Evolutionary conservation across 108 stramenopile species (phyloP).

Genomic region (Mayamaea pseudoterrestris): DNA sequence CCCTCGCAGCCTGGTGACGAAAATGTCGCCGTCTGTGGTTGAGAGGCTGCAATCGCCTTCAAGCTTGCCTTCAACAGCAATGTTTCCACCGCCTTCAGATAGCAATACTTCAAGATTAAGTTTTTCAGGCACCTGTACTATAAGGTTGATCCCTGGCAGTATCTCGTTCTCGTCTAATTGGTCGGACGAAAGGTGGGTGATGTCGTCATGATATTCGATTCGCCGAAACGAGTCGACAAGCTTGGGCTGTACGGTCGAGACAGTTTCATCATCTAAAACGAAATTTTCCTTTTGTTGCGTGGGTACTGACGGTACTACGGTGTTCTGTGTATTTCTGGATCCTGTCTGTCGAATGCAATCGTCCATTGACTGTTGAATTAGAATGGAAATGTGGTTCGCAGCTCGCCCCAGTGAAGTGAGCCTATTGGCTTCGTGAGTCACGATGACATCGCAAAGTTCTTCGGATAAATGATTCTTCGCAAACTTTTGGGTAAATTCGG

Average conservation of each 20-base stretch:
- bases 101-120: slow-evolving; percentile 35
- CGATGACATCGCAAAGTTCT: not conserved
- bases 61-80: slow-evolving; percentile 41
- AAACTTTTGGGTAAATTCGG: slow-evolving; percentile 6
- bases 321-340: not conserved
- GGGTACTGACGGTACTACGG: not conserved
- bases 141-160: slow-evolving; percentile 14
- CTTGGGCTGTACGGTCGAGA: no score
- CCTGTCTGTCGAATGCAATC: not conserved
- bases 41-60: slow-evolving; percentile 56
- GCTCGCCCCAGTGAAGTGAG: slow-evolving; percentile 28
- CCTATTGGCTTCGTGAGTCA: slow-evolving; percentile 11
- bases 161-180: not conserved
- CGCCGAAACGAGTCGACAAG: not conserved
- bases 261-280: no score
- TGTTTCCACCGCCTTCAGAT: slow-evolving; percentile 30
- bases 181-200: not conserved
- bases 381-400: slow-evolving; percentile 25
- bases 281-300: no score
- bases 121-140: slow-evolving; percentile 63
- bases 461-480: not conserved
- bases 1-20: slow-evolving; percentile 53
- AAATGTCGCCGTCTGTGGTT: slow-evolving; percentile 39
- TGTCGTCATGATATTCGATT: slow-evolving; percentile 7
- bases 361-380: not conserved